A percentile compares a stretch with the other conserved stretches of the same genome.
Evolutionary conservation across 345 rosid genomes (phyloP).

Genomic region (Rhodomyrtus tomentosa): DNA sequence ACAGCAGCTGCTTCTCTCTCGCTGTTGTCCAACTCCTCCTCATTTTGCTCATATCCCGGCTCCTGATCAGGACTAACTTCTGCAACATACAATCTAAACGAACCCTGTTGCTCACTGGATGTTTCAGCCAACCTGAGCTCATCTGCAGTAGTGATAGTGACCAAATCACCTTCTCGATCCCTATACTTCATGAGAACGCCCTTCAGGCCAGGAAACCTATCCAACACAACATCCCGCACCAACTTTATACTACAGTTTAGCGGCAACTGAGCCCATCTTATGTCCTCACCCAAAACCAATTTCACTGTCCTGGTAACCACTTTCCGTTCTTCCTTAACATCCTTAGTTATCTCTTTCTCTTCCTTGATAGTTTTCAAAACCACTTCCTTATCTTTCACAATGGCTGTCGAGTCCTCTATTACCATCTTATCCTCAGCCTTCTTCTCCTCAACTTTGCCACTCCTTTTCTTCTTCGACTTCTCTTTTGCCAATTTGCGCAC

Average conservation of each 20-base stretch:
- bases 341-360: conserved; percentile 23
- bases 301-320: conserved; percentile 60
- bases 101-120: conserved; percentile 35
- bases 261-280: conserved; percentile 83
- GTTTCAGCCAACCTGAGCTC: conserved; percentile 74
- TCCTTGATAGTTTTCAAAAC: conserved; percentile 27
- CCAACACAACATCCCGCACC: conserved; percentile 65
- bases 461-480: conserved; percentile 57
- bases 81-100: conserved; percentile 59
- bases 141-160: conserved; percentile 74
- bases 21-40: conserved; percentile 15
- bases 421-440: conserved; percentile 14
- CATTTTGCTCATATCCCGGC: conserved; percentile 62
- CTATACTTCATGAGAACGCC: conserved; percentile 76
- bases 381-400: conserved; percentile 8
- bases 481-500: conserved; percentile 51
- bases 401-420: conserved; percentile 21
- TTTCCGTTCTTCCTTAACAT: conserved; percentile 37
- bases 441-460: conserved; percentile 10
- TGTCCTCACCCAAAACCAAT: conserved; percentile 87
- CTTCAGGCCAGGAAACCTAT: conserved; percentile 67
- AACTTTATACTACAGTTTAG: conserved; percentile 47
- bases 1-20: conserved; percentile 12
- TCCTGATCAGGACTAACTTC: conserved; percentile 78
- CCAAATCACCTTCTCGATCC: conserved; percentile 88